phyloP scores from a whole-genome alignment of 768 basidiomycete species.

The Tulasnella sp. region DNA sequence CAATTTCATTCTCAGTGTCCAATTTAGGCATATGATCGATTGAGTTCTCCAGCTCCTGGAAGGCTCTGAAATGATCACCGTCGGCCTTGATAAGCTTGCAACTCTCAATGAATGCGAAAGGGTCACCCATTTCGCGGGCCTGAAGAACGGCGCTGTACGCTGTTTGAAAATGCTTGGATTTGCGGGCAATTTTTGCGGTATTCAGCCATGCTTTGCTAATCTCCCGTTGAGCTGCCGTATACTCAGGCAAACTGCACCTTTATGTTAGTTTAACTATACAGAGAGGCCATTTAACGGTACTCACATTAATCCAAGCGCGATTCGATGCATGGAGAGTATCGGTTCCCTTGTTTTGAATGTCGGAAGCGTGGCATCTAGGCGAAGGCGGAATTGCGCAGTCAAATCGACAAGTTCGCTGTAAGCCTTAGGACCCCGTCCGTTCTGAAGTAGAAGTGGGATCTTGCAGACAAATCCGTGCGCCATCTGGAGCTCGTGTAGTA shows the following conservation, averaged over 20 bases:
- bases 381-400: slow-evolving; percentile 41
- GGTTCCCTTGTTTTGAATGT: slow-evolving; percentile 84
- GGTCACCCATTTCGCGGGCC: slow-evolving; percentile 58
- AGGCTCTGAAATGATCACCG: slow-evolving; percentile 71
- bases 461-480: slow-evolving; percentile 25
- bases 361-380: slow-evolving; percentile 70
- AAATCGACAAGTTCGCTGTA: slow-evolving; percentile 21
- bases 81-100: slow-evolving; percentile 72
- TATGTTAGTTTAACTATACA: neutral
- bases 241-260: neutral
- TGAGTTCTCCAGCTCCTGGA: slow-evolving; percentile 77
- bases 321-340: slow-evolving; percentile 78
- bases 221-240: slow-evolving; percentile 25
- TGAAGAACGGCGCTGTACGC: slow-evolving; percentile 94
- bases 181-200: slow-evolving; percentile 92
- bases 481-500: slow-evolving; percentile 73
- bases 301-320: slow-evolving; percentile 65
- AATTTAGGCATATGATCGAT: slow-evolving; percentile 18
- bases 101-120: slow-evolving; percentile 79
- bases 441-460: neutral
- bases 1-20: slow-evolving; percentile 45
- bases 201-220: slow-evolving; percentile 82
- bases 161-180: slow-evolving; percentile 90
- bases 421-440: neutral
- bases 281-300: slow-evolving; percentile 17